Base-by-base conservation (phyloP, 2,329 filamentous ascomycete genomes). In the Penicillium sp. region DNA sequence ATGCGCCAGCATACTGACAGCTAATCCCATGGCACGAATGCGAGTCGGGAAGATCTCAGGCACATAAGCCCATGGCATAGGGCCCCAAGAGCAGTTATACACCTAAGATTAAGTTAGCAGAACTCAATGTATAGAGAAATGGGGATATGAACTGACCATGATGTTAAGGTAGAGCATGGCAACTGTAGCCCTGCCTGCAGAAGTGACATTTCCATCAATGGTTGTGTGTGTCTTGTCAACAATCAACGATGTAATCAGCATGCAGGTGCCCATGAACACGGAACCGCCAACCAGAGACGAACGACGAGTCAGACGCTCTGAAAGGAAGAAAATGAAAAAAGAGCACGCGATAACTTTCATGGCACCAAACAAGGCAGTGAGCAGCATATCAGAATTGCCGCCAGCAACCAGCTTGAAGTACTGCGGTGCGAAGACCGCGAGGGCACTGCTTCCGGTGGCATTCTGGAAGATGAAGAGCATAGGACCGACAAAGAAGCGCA, bases 151-250 rank as follows among this genome's bases (percentile, higher is more conserved):
- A 47, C 57, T 56, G 7, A 63, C 58, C 59, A 83, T 76, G n/a
- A 82, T 77, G 53, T 80, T 80, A 0, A 82, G 67, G 60, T 81
- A 82, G 44, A 82, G 81, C 37, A 83, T 68, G 0, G 78, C 78
- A 2, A 83, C 73, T 0, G 77, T 82, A 3, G 77, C 79, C 23
- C 80, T 79, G 2, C 77, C 79, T 6, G 74, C 75, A 53, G 74
- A 71, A 0, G 80, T 80, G 2, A 75, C 78, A 22, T 79, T 66
- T 4, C 63, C 15, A 67, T 66, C 43, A 75, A 69, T 9, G 0
- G 65, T 67, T 1, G 72, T 68, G 1, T 74, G 74, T 22, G 70
- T 68, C 1, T 65, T 67, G 55, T 79, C 78, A 9, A 77, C 76
- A 3, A 82, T 70, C 3, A 71, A 67, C 2, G 75, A 73, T 2